These are phyloP conservation scores for Atalantia buxifolia DNA, from an alignment of 345 rosid species.

Conservation along the genomic window DNA sequence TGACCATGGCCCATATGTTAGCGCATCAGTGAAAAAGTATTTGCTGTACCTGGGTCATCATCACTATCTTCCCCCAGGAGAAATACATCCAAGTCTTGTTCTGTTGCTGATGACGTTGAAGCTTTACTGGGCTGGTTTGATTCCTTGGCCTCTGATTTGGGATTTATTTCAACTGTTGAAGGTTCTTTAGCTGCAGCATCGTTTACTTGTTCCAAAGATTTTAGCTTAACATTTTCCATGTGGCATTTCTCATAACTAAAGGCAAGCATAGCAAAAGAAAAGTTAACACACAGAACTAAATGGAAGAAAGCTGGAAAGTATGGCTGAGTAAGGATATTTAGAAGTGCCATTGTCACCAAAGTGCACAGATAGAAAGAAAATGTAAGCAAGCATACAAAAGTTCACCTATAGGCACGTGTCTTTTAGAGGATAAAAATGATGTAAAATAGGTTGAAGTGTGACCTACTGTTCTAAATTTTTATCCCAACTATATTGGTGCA, in stretches of 20 bases:
- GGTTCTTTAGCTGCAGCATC: constrained; percentile 22
- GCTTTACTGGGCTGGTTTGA: constrained; percentile 29
- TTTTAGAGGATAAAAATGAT: background rate
- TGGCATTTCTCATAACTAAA: constrained; percentile 47
- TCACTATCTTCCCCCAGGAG: constrained; percentile 70
- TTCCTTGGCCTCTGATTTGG: constrained; percentile 26
- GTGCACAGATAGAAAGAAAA: background rate
- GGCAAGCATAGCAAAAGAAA: constrained; percentile 10
- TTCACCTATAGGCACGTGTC: background rate
- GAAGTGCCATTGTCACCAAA: background rate
- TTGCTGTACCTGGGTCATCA: constrained; percentile 42
- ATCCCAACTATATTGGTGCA: background rate
- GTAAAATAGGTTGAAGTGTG: background rate
- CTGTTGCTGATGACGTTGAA: constrained; percentile 28
- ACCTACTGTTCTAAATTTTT: background rate
- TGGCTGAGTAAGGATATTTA: background rate
- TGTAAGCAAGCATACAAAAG: background rate
- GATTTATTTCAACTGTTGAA: constrained; percentile 17
- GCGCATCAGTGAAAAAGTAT: background rate
- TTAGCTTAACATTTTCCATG: constrained; percentile 35
- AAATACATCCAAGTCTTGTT: constrained; percentile 59
- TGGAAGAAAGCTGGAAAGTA: background rate
- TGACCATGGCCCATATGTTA: background rate
- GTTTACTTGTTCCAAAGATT: constrained; percentile 29
- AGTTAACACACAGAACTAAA: background rate